Percentiles rank a stretch among this genome's conserved stretches.
phyloP scores from a whole-genome alignment of 164 flowering plant species.

The Houttuynia cordata region DNA sequence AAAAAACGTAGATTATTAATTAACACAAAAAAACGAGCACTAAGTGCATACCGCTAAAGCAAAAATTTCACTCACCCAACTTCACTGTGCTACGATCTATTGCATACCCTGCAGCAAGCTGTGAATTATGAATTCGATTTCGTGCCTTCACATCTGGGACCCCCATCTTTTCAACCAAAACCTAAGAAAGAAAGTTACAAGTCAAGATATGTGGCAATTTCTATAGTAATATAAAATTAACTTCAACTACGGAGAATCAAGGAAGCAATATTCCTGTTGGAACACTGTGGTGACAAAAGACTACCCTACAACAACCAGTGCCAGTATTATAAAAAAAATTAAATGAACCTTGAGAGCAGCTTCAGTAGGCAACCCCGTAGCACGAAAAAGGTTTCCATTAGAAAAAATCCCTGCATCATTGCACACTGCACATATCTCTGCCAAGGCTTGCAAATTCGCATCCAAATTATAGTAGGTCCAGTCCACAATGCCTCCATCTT shows the following conservation, averaged over 20 bases:
- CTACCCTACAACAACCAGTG: neutral
- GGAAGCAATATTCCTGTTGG: neutral
- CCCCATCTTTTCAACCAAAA: conserved; percentile 94
- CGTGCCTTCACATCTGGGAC: conserved; percentile 66
- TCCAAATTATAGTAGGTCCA: conserved; percentile 82
- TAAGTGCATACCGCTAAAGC: neutral
- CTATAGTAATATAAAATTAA: too few species aligned
- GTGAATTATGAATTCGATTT: conserved; percentile 45
- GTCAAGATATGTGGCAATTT: neutral
- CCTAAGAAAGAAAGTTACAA: conserved; percentile 13
- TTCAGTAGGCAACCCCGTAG: conserved; percentile 89
- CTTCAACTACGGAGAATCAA: neutral
- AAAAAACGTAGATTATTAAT: conserved; percentile 1
- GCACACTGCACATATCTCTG: conserved; percentile 81
- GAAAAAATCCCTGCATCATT: conserved; percentile 77
- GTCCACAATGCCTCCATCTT: conserved; percentile 76
- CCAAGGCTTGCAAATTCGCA: conserved; percentile 67
- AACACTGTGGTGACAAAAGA: neutral
- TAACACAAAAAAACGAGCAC: neutral
- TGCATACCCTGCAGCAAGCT: conserved; percentile 48
- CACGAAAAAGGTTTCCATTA: conserved; percentile 54
- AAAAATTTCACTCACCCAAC: conserved; percentile 40
- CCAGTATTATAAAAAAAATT: neutral
- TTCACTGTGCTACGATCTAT: conserved; percentile 48
- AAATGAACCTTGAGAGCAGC: conserved; percentile 63